These are phyloP conservation scores for Daldinia decipiens DNA, from an alignment of 495 filamentous ascomycete genomes.

Conservation along the genomic window DNA sequence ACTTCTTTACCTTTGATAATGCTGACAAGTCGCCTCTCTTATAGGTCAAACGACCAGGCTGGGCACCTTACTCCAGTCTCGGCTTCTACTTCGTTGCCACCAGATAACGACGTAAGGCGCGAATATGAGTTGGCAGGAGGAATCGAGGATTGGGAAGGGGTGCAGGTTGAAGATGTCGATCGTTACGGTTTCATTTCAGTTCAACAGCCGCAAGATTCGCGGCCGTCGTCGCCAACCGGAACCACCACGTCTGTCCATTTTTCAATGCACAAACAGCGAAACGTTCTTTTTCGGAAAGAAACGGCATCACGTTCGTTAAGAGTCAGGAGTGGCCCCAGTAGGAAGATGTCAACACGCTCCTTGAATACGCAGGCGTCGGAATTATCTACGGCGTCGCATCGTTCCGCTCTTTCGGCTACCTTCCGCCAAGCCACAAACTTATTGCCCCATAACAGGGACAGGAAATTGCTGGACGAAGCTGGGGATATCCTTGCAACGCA, in stretches of 20 bases:
- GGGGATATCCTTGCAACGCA: conserved; percentile 88
- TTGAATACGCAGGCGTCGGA: conserved; percentile 62
- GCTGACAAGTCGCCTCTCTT: conserved; percentile 41
- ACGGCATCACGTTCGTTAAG: conserved; percentile 51
- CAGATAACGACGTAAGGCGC: conserved; percentile 47
- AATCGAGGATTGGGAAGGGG: conserved; percentile 94
- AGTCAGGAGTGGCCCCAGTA: conserved; percentile 53
- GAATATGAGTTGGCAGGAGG: conserved; percentile 75
- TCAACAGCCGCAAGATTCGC: conserved; percentile 50
- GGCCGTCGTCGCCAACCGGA: conserved; percentile 50
- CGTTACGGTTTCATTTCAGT: conserved; percentile 90
- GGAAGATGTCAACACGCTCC: conserved; percentile 63
- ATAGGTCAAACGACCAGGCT: conserved; percentile 42
- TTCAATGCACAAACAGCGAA: conserved; percentile 52
- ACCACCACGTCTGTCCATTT: conserved; percentile 44
- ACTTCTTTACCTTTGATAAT: conserved; percentile 39
- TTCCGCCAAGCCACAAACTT: conserved; percentile 74
- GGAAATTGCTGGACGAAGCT: conserved; percentile 83
- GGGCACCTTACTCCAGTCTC: conserved; percentile 45
- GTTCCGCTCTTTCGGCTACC: conserved; percentile 62
- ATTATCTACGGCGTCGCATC: conserved; percentile 63
- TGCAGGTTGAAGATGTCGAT: conserved; percentile 88
- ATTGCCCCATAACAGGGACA: conserved; percentile 78
- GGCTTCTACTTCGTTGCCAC: conserved; percentile 57
- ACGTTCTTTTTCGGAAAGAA: conserved; percentile 55